phyloP scores from a whole-genome alignment of 164 flowering plant genomes.

The Sextonia rubra region DNA sequence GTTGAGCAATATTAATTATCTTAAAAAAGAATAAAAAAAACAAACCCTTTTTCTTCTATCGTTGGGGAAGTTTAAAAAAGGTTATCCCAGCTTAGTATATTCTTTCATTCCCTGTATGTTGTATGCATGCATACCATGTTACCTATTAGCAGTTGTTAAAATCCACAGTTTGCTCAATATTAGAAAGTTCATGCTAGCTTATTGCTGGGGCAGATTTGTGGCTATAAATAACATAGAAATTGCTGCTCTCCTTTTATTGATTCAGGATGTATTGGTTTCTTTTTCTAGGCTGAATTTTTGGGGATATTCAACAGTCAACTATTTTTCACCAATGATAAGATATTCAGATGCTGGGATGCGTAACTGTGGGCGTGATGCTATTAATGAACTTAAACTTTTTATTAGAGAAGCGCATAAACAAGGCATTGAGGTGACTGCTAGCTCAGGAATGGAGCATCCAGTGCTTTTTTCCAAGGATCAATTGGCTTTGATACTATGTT shows the following conservation, averaged over 20 bases:
- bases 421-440: conserved; percentile 77
- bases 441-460: conserved; percentile 4
- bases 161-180: too few species aligned
- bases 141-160: too few species aligned
- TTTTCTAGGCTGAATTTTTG: conserved; percentile 81
- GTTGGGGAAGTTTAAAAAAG: too few species aligned
- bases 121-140: too few species aligned
- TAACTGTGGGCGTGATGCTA: conserved; percentile 69
- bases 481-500: not conserved
- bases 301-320: conserved; percentile 96
- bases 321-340: conserved; percentile 92
- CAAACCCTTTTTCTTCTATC: too few species aligned
- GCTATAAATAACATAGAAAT: not conserved
- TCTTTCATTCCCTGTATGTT: too few species aligned
- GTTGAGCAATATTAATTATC: too few species aligned
- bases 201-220: not conserved
- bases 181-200: not conserved
- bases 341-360: conserved; percentile 67
- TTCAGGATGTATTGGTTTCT: conserved; percentile 2
- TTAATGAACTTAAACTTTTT: conserved; percentile 79
- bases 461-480: not conserved
- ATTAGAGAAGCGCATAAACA: conserved; percentile 91
- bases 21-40: too few species aligned
- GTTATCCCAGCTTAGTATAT: too few species aligned
- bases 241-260: not conserved